Conservation (phyloP, 257 asterid species). For the Solanum gracilifrons region DNA sequence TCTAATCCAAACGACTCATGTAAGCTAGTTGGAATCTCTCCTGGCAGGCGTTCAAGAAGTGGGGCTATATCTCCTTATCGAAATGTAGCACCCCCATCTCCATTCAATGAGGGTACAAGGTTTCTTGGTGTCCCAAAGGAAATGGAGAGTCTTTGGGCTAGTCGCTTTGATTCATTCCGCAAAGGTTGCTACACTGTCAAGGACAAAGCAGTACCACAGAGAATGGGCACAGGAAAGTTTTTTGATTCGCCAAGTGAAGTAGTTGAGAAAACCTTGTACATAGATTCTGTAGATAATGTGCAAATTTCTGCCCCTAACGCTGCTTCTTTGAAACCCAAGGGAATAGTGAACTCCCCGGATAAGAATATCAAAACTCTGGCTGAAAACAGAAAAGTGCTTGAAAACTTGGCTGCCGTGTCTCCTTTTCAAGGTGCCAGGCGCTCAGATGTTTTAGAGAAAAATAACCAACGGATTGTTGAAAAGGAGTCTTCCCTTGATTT, state of each 20-base stretch:
- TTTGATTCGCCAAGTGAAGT: constrained; percentile 10
- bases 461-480: constrained; percentile 12
- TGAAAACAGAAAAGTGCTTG: constrained; percentile 8
- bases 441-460: constrained; percentile 3
- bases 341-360: constrained; percentile 1
- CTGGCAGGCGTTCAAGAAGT: constrained; percentile 49
- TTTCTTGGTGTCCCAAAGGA: constrained; percentile 73
- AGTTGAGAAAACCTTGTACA: constrained; percentile 26
- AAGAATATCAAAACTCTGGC: constrained; percentile 6
- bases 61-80: constrained; percentile 79
- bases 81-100: constrained; percentile 65
- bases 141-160: constrained; percentile 28
- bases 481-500: constrained; percentile 1
- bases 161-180: constrained; percentile 41
- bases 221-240: constrained; percentile 19
- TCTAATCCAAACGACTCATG: constrained; percentile 20
- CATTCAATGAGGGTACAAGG: constrained; percentile 61
- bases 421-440: not conserved
- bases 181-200: constrained; percentile 42
- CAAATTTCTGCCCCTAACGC: not conserved
- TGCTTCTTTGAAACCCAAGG: constrained; percentile 11
- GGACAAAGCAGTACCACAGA: constrained; percentile 37
- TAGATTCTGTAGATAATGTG: constrained; percentile 32
- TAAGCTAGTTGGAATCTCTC: constrained; percentile 43
- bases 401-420: not conserved